Base-by-base conservation (phyloP, 768 basidiomycete genomes). In the Cystoderma amianthinum region DNA sequence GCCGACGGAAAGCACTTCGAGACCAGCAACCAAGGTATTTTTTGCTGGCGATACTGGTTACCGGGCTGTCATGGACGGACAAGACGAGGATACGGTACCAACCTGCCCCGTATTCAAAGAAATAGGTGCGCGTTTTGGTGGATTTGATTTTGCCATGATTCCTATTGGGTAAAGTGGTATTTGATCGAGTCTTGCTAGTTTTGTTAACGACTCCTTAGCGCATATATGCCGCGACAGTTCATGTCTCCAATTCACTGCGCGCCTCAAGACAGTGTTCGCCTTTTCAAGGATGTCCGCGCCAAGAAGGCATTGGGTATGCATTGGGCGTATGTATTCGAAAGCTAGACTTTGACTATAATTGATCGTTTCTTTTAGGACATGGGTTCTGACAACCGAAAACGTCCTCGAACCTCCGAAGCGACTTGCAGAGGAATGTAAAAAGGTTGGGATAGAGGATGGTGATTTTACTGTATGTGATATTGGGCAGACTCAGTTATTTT, bases 41-140 rank as follows among this genome's bases (percentile, higher is more conserved):
- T 86, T 86, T 52, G 81, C 65, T 5, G 85, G 85, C 7, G 85
- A 85, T 55, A 88, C 83, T 1, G 82, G 76, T 5, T 77, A 79
- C 52, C 61, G 74, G 19, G 47, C 68, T 0, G 76, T 78, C 13
- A 44, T 45, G 38, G 63, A 61, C 44, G 70, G 66, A 1, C 64
- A 74, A 56, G 69, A 67, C 47, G 76, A 70, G 56, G 65, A 72
- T 1, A 57, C 59, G 15, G 65, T 74, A 1, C 74, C 81, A 1
- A 58, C 67, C 6, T 88, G 85, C 54, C 87, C 86, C 5, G 85
- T 73, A 2, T 90, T 90, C 57, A 70, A 71, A 51, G 73, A 82
- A 56, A 80, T 90, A 37, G 86, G 85, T 2, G 64, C 72, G 37
- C 56, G 54, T 9, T 78, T 78, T 46, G 81, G 80, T 0, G 72